Evolutionary conservation across 176 grass and related monocot genomes (phyloP).

Genomic region (Panicum miliaceum): DNA sequence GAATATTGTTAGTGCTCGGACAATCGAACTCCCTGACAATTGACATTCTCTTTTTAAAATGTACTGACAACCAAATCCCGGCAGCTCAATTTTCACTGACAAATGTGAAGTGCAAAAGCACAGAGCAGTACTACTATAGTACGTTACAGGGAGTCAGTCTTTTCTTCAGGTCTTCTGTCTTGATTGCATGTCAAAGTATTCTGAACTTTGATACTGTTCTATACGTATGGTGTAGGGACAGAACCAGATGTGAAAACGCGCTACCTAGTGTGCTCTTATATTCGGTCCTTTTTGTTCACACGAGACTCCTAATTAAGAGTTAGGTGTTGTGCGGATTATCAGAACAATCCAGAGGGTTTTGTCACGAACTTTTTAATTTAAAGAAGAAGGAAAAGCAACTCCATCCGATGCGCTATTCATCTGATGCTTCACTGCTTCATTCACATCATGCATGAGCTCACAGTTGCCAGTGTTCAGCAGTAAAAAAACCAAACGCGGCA

Average conservation of each 20-base stretch:
- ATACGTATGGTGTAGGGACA: not conserved
- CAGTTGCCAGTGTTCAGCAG: not conserved
- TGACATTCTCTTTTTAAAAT: not conserved
- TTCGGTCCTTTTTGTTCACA: slow-evolving; percentile 15
- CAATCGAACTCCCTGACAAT: not conserved
- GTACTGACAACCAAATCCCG: not conserved
- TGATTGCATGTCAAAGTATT: not conserved
- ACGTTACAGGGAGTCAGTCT: not conserved
- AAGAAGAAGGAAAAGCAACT: not conserved
- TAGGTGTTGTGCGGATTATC: not conserved
- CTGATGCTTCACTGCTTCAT: too few species aligned
- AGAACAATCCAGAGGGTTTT: not conserved
- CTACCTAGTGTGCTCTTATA: not conserved
- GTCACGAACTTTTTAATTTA: not conserved
- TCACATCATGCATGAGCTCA: not conserved
- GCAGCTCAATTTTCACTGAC: not conserved
- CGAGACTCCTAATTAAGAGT: not conserved
- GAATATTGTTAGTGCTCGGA: not conserved
- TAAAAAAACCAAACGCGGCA: not conserved
- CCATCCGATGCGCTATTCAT: not conserved
- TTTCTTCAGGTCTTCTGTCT: not conserved
- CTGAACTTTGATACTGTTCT: slow-evolving; percentile 3
- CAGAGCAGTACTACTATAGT: not conserved
- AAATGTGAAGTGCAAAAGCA: not conserved
- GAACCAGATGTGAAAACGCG: not conserved